Evolutionary conservation across 2,329 filamentous ascomycete genomes (phyloP), one percentile per base, ranked within the genome.

Genomic region (Colletotrichum falcatum): DNA sequence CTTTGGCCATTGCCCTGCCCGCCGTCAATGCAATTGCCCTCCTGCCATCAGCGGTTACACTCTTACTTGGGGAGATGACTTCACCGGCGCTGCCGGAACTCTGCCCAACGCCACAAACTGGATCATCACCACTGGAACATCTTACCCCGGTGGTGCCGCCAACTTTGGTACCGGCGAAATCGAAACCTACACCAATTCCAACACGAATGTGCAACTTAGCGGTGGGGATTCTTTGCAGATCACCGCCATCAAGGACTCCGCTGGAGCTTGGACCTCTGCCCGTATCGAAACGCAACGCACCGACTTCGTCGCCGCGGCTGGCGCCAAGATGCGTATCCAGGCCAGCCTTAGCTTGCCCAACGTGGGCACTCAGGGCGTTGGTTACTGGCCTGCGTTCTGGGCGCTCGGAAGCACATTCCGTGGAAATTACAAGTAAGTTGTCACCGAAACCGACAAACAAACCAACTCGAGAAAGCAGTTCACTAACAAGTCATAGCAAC

Each of bases 241-340:
- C 46, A 49, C 46, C 12, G 23, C 46, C 16, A 4, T 49, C 23
- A 49, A 49, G 12, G 46, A 49, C 5, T 4, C 46, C 26, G 5
- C 46, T 14, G 46, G 46, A 49, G 46, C 46, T 7, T 49, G 46
- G 46, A 49, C 46, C 6, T 85, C 83, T 7, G 79, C 79, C 3
- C 82, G 83, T 35, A 79, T 85, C 64, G 83, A 85, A 74, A 81
- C 64, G 37, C 65, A 74, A 35, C 71, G 71, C 4, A 75, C 77
- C 72, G 77, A 82, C 72, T 81, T 84, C 65, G 73, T 72, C 35
- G 80, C 79, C 55, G 73, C 67, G 2, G 30, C 74, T 5, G 80
- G 81, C 56, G 74, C 77, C 30, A 78, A 77, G 60, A 70, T 84
- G 62, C 78, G 79, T 62, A 76, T 83, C 55, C 79, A 84, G 74